Conservation (phyloP, 2,329 filamentous ascomycete genomes). For the Fusarium oligoseptatum region DNA sequence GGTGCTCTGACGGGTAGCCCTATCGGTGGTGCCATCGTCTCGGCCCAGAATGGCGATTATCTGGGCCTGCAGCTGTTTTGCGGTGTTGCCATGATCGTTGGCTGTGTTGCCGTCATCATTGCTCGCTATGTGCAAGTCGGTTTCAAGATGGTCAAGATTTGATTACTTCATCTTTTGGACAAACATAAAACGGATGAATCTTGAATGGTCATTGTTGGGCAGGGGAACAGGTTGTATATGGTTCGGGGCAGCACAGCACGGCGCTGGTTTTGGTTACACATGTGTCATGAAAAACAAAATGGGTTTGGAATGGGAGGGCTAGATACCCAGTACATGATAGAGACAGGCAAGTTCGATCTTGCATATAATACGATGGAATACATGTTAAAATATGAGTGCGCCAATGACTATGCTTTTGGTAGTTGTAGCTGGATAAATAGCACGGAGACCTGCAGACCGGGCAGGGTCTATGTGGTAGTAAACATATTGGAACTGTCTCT, state of each 20-base stretch:
- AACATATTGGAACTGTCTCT: background rate
- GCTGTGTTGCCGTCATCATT: constrained; percentile 45
- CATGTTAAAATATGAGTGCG: background rate
- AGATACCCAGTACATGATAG: background rate
- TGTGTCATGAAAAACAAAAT: background rate
- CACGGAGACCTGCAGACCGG: too few species aligned
- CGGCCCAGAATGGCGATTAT: constrained; percentile 64
- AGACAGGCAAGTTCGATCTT: background rate
- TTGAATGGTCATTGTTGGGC: background rate
- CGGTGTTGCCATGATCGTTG: constrained; percentile 62
- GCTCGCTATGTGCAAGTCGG: constrained; percentile 55
- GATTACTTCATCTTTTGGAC: constrained; percentile 5
- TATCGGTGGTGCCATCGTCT: constrained; percentile 74
- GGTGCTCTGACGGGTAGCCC: constrained; percentile 76
- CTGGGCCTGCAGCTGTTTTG: constrained; percentile 75
- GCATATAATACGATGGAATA: background rate
- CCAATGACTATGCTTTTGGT: background rate
- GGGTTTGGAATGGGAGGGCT: background rate
- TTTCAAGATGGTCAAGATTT: constrained; percentile 52
- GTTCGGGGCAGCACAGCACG: background rate
- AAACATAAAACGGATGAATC: background rate
- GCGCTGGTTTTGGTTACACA: background rate
- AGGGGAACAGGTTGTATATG: background rate
- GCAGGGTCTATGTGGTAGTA: background rate
- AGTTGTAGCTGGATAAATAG: background rate